Conservation (phyloP, 2,329 filamentous ascomycete species). For the Calonectria crousiana region DNA sequence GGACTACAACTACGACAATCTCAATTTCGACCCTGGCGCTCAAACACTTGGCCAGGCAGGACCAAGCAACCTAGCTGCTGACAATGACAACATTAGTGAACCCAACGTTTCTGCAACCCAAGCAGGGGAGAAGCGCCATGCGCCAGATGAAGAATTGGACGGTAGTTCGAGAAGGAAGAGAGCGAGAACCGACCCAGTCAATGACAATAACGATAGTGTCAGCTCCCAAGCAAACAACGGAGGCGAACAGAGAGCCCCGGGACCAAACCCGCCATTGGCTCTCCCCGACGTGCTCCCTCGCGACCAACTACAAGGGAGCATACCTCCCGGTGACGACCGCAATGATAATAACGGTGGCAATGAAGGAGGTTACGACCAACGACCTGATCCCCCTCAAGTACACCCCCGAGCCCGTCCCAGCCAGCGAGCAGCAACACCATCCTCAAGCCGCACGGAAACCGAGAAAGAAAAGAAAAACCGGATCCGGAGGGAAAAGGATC, state of each 20-base stretch:
- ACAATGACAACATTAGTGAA: neutral
- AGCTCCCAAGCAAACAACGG: neutral
- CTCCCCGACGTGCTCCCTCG: neutral
- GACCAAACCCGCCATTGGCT: too few species aligned
- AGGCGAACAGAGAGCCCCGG: too few species aligned
- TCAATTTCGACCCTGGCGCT: neutral
- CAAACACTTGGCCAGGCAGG: neutral
- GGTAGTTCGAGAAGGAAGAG: neutral
- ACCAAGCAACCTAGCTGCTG: neutral
- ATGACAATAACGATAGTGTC: neutral
- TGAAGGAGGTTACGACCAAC: neutral
- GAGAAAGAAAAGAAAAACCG: neutral
- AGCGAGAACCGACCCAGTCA: too few species aligned
- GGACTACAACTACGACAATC: neutral
- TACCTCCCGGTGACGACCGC: too few species aligned
- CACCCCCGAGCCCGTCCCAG: neutral
- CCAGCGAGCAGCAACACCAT: too few species aligned
- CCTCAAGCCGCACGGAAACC: neutral
- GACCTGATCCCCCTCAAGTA: neutral
- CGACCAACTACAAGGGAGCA: neutral
- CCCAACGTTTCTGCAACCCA: neutral
- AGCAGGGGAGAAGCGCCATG: too few species aligned
- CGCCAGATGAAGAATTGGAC: neutral
- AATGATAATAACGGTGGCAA: neutral
- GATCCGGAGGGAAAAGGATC: neutral